Evolutionary conservation across 352 stramenopile species (phyloP), one percentile per base, ranked within the genome.

Genomic region (Phytophthora citrophthora): DNA sequence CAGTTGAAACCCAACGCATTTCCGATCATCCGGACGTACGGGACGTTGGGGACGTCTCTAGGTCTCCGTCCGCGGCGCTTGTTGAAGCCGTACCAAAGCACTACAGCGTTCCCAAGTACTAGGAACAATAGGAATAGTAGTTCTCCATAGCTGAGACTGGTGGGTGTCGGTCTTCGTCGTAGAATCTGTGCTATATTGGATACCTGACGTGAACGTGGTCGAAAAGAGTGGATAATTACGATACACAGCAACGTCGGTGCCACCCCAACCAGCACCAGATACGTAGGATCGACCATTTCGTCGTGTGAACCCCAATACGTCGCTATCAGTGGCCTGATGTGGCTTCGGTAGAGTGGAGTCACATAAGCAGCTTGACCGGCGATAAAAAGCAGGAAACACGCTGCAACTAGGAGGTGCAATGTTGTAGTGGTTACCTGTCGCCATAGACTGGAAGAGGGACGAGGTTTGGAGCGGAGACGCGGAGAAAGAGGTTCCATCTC

Each of bases 261-360:
- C 5, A 83, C 68, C 13, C 63, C 63, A 23, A 83, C 76, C 20
- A 90, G 52, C 15, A 75, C 54, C 18, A 90, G 69, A 68, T 77
- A 90, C 16, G 77, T 84, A 10, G 71, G 66, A 24, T 74, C 72
- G 7, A 85, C 64, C 75, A 92, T 88, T 46, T 92, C 72, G 8
- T 61, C 45, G 23, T 77, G 69, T 2, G 18, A 23, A 5, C 47
- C 61, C 64, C 64, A 77, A 65, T 55, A 74, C 16, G 40, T 41
- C 4, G 59, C 49, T 0, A 74, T 32, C 4, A 18, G 24, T 12
- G 44, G 24, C 26, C 67, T 57, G 11, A 77, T 15, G 34, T 70
- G 36, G 13, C 43, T 61, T 32, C 36, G 51, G 23, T 77, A 71
- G 12, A 77, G 29, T 24, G 60, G 54, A 4, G 65, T 61, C 34